Evolutionary conservation across 495 filamentous ascomycete species (phyloP).

Genomic region (Penicillium tannophilum): DNA sequence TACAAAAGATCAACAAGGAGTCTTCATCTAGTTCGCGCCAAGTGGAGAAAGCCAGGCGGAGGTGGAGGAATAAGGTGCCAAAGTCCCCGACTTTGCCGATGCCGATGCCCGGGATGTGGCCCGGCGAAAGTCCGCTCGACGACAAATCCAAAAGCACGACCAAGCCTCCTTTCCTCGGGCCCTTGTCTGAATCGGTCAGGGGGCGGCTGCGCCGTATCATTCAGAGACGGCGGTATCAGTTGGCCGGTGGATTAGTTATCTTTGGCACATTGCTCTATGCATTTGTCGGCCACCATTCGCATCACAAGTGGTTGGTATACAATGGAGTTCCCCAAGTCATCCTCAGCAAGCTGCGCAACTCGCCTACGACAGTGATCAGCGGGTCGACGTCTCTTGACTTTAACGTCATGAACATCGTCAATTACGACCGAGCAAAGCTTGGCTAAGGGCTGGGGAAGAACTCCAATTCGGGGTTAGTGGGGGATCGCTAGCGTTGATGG

Average conservation of each 20-base stretch:
- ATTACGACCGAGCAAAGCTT: not conserved
- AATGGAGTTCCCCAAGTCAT: not conserved
- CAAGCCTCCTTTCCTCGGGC: not conserved
- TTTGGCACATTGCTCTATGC: not conserved
- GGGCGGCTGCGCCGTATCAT: not conserved
- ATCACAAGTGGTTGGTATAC: not conserved
- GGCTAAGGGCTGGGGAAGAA: conserved; percentile 1
- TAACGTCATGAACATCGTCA: not conserved
- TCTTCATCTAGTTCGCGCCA: not conserved
- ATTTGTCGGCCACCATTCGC: not conserved
- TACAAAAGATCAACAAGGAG: not conserved
- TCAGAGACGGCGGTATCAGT: not conserved
- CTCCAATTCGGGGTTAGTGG: not conserved
- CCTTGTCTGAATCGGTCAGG: not conserved
- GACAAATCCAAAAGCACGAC: not conserved
- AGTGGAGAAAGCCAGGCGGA: not conserved
- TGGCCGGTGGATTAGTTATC: not conserved
- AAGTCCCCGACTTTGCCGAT: not conserved
- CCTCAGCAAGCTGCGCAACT: not conserved
- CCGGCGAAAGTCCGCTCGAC: not conserved
- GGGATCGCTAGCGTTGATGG: not conserved
- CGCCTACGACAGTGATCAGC: not conserved
- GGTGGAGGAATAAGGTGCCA: not conserved
- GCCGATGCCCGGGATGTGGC: conserved; percentile 6
- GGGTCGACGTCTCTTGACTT: not conserved